These are phyloP conservation scores for Erythrobasidium hasegawianum DNA, from an alignment of 1,284 basidiomycete species.

Conservation along the genomic window DNA sequence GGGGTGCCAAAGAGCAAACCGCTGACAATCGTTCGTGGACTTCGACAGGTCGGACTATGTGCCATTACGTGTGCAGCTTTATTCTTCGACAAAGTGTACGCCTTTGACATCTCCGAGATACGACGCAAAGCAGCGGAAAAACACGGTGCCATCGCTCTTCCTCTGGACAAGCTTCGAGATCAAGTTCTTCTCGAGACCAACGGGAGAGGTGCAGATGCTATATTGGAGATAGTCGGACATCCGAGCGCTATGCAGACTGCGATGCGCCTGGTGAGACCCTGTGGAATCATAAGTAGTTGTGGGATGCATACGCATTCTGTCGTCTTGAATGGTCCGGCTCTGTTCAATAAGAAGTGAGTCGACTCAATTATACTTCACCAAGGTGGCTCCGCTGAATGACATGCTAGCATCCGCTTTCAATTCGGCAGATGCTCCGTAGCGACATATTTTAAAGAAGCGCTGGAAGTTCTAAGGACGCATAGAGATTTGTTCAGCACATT, in stretches of 20 bases:
- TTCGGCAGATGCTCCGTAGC: conserved; percentile 77
- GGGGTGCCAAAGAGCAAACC: too few relatives aligned
- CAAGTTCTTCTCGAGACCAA: conserved; percentile 42
- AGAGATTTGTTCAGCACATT: conserved; percentile 45
- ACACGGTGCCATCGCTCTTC: conserved; percentile 48
- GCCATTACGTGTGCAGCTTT: too few relatives aligned
- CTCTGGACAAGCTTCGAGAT: conserved; percentile 42
- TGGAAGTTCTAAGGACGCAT: conserved; percentile 38
- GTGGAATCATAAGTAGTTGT: neutral
- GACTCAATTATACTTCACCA: too few relatives aligned
- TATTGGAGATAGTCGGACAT: conserved; percentile 71
- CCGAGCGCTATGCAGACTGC: conserved; percentile 65
- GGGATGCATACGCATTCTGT: conserved; percentile 53
- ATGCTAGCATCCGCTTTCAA: conserved; percentile 54
- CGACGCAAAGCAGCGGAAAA: conserved; percentile 39
- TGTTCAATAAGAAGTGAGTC: conserved; percentile 69
- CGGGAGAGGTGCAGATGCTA: conserved; percentile 52
- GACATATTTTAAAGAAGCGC: conserved; percentile 44
- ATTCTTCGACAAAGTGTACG: conserved; percentile 39
- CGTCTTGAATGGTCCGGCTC: conserved; percentile 51
- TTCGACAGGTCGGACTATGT: too few relatives aligned
- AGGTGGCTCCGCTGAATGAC: too few relatives aligned
- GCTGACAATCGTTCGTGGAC: too few relatives aligned
- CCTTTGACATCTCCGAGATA: conserved; percentile 47
- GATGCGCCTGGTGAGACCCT: conserved; percentile 61